Conservation (phyloP, 2,329 filamentous ascomycete genomes). For the Simplicillium aogashimaense region DNA sequence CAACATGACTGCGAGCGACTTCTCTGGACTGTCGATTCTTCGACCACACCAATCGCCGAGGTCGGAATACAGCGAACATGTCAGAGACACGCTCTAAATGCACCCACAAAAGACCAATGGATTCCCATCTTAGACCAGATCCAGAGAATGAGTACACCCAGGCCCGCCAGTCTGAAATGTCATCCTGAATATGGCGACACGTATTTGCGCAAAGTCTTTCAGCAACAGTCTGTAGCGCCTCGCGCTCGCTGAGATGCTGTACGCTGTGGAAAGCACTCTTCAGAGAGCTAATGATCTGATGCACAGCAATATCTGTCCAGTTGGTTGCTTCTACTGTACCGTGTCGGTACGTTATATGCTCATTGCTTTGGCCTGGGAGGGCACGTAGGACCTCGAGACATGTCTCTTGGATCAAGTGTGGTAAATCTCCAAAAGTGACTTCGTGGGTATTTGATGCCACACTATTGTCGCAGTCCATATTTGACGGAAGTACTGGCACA, state of each 20-base stretch:
- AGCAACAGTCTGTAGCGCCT: slow-evolving; percentile 3
- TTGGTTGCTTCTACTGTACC: slow-evolving; percentile 13
- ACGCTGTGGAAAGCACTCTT: slow-evolving; percentile 19
- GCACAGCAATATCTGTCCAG: slow-evolving; percentile 20
- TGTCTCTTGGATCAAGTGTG: slow-evolving; percentile 21
- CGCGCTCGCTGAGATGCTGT: slow-evolving; percentile 15
- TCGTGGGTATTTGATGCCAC: neutral
- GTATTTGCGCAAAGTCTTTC: neutral
- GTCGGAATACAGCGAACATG: slow-evolving; percentile 2
- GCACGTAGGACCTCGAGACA: slow-evolving; percentile 25
- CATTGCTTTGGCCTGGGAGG: slow-evolving; percentile 18
- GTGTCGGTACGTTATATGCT: slow-evolving; percentile 11
- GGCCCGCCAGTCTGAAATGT: slow-evolving; percentile 18
- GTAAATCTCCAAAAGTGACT: slow-evolving; percentile 8
- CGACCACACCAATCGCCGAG: slow-evolving; percentile 1
- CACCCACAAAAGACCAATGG: slow-evolving; percentile 25
- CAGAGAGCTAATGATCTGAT: slow-evolving; percentile 19
- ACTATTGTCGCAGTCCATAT: neutral
- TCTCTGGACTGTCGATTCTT: neutral
- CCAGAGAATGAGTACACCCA: slow-evolving; percentile 30
- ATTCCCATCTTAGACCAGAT: slow-evolving; percentile 30
- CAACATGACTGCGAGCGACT: neutral
- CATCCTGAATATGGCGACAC: neutral
- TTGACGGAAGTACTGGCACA: neutral
- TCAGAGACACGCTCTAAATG: slow-evolving; percentile 3